Conservation (phyloP, 2,329 filamentous ascomycete species). For the Phyllosticta citriasiana region DNA sequence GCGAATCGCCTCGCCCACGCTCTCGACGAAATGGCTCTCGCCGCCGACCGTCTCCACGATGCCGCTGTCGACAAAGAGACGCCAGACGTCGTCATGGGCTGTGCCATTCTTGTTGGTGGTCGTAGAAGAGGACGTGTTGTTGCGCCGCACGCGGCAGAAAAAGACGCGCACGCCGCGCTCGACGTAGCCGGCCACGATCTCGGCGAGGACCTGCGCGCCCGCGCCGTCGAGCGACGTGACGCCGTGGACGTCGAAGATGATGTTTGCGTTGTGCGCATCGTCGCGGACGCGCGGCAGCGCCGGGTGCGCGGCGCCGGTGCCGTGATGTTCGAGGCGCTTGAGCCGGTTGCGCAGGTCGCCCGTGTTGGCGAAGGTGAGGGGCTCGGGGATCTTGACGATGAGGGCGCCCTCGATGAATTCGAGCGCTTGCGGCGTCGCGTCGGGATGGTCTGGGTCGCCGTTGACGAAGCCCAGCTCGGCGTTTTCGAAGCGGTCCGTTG, state of each 20-base stretch:
- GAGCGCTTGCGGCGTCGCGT: conserved; percentile 48
- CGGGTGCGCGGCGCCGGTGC: conserved; percentile 75
- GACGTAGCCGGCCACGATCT: conserved; percentile 78
- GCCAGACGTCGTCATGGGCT: conserved; percentile 51
- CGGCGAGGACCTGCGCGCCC: conserved; percentile 78
- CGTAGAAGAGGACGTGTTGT: too few species aligned
- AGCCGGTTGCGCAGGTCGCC: conserved; percentile 81
- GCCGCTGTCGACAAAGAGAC: conserved; percentile 65
- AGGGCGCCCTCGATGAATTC: conserved; percentile 88
- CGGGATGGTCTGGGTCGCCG: conserved; percentile 56
- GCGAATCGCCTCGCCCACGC: conserved; percentile 75
- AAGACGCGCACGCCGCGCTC: conserved; percentile 67
- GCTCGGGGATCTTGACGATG: conserved; percentile 96
- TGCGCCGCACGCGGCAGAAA: conserved; percentile 50
- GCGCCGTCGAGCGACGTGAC: conserved; percentile 91
- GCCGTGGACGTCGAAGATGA: conserved; percentile 97
- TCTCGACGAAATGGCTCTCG: conserved; percentile 63
- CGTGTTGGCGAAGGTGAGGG: conserved; percentile 93
- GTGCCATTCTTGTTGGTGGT: too few species aligned
- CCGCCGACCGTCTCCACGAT: conserved; percentile 81
- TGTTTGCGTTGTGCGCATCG: conserved; percentile 75
- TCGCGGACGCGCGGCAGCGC: conserved; percentile 70
- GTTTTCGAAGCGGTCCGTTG: conserved; percentile 68
- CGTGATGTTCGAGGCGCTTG: conserved; percentile 76
- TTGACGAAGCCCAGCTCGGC: conserved; percentile 51